Base-by-base conservation (phyloP, 306 rosid species). In the Styphnolobium japonicum region DNA sequence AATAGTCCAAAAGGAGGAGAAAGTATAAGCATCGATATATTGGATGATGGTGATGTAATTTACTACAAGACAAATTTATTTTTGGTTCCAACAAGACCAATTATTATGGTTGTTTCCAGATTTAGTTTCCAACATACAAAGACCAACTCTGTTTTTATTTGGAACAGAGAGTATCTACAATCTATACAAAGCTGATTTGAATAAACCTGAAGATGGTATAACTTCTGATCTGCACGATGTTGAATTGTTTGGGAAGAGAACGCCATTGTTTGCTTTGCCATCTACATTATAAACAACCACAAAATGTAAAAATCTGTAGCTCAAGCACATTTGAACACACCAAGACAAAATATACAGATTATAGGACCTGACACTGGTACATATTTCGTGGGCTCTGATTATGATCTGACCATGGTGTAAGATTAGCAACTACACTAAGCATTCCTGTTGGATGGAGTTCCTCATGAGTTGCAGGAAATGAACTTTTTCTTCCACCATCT, bases 201-300 rank as follows among this genome's bases (percentile, higher is more conserved):
- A 73, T 87, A 64, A 78, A 94, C 98, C 97, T 95, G 97, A 75
- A 95, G 97, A 85, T 92, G 98, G 65, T 92, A 95, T 75, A 95
- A 81, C 85, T 95, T 95, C 46, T 95, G 98, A 84, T 95, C 98
- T 46, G 98, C 93, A 80, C 98, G 98, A 77, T 82, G 89, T 58
- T 83, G 79, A 82, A 95, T 76, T 14, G 95, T 86, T 92, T 95
- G 98, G 49, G 82, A 88, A 36, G 98, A 87, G 82, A 92, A 95
- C 29, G 91, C 98, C 98, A 95, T 91, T 40, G 98, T 95, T 90
- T 95, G 98, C 84, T 95, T 95, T 77, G 97, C 98, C 98, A 95
- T 95, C 98, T 95, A 71, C 77, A 83, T 43, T 31, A 83, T 22
- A 58, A 57, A 74, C 65, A 80, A 39, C 31, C 45, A 58, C 9